Base-by-base conservation (phyloP, 192 early-diverging fungal species). In the Coemansia sp. region DNA sequence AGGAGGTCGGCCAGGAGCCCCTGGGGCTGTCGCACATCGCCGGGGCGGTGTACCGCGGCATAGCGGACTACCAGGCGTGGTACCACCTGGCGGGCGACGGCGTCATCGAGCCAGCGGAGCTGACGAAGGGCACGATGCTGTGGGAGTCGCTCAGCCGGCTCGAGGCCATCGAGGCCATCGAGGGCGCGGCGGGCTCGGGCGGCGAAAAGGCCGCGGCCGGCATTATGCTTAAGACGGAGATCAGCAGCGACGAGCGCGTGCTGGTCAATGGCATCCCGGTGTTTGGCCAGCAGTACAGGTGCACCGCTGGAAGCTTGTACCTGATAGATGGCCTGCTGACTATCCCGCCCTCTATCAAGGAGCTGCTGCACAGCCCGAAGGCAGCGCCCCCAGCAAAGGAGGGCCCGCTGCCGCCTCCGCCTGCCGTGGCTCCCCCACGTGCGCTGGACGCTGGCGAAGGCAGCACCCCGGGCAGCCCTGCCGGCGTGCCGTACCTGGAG, bases 21-120 rank as follows among this genome's bases (percentile, higher is more conserved):
- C 6, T 11, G 0, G n/a, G n/a, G n/a, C n/a, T n/a, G n/a, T 46
- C 41, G 15, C 41, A 40, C 10, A 38, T 52, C 5, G 33, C 36
- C 2, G 67, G 53, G 14, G 46, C 37, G 15, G 40, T 55, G 9
- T 72, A 70, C 37, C 63, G 60, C 14, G 59, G 64, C 18, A 39
- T 78, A n/a, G 44, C 70, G 0, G 69, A 72, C 39, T 41, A 40
- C 26, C 76, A 65, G 54, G 58, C 60, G 8, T 73, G 69, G 76
- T 78, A 78, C 57, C 76, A 78, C 26, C 39, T 68, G 18, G 46
- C 73, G 28, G 33, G 56, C 6, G 76, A 73, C 36, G 61, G 57
- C 7, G 41, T 23, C 13, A 57, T 69, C 9, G 43, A 42, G 4
- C 23, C 32, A 2, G 33, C 45, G 32, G 52, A 61, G 8, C 37